phyloP scores from a whole-genome alignment of 805 yeast species.

The Candida stauntonica region DNA sequence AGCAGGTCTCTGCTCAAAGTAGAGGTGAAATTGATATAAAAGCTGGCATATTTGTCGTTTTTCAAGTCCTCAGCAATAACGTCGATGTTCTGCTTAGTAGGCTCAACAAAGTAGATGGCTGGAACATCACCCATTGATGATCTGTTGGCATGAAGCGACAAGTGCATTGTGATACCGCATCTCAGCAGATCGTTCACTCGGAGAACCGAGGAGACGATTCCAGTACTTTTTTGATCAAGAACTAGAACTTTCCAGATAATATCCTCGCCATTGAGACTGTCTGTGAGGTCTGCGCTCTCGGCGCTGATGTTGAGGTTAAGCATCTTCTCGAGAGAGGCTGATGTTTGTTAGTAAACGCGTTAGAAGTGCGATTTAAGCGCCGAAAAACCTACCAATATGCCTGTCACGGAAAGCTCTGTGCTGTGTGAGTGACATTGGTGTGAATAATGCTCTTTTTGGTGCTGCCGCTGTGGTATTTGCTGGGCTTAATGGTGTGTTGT shows the following conservation, averaged over 20 bases:
- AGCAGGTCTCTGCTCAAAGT: slow-evolving; percentile 70
- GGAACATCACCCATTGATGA: slow-evolving; percentile 94
- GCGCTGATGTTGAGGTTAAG: slow-evolving; percentile 71
- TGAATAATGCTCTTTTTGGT: too few species aligned
- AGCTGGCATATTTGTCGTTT: slow-evolving; percentile 69
- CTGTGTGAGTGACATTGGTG: slow-evolving; percentile 24
- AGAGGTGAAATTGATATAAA: slow-evolving; percentile 83
- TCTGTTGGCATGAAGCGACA: slow-evolving; percentile 64
- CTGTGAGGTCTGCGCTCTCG: slow-evolving; percentile 45
- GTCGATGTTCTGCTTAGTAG: slow-evolving; percentile 72
- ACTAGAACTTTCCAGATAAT: slow-evolving; percentile 89
- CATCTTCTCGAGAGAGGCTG: slow-evolving; percentile 68
- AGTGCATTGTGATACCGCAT: slow-evolving; percentile 90
- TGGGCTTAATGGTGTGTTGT: too few species aligned
- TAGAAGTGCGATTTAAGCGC: too few species aligned
- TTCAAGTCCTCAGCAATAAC: slow-evolving; percentile 68
- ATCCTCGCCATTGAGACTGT: slow-evolving; percentile 56
- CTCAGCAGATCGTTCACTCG: slow-evolving; percentile 86
- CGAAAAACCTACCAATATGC: slow-evolving; percentile 34
- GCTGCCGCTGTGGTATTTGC: too few species aligned
- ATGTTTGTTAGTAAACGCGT: not conserved
- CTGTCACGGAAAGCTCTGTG: slow-evolving; percentile 34
- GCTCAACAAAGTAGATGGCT: slow-evolving; percentile 86
- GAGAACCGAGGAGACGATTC: slow-evolving; percentile 84
- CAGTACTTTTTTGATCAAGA: slow-evolving; percentile 76